Conservation (phyloP, 2,329 filamentous ascomycete species). For the Ambrosiella xylebori region DNA sequence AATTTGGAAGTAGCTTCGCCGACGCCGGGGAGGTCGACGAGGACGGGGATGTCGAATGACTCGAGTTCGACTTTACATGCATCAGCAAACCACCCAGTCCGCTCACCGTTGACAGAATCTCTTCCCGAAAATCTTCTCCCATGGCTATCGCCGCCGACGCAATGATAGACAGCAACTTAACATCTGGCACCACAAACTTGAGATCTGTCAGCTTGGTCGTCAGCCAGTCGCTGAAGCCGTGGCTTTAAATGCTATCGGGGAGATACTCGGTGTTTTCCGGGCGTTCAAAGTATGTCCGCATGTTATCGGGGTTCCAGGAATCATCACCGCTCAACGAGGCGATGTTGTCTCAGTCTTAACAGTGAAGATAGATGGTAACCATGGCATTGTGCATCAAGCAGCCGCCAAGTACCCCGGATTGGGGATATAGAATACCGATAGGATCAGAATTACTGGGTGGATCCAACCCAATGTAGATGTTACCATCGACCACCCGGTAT, state of each 20-base stretch:
- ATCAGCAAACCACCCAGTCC: conserved; percentile 18
- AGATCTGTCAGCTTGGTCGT: conserved; percentile 13
- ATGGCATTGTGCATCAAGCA: conserved; percentile 21
- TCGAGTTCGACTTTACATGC: conserved; percentile 24
- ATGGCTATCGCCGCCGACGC: conserved; percentile 17
- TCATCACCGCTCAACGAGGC: conserved; percentile 25
- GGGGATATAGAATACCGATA: conserved; percentile 25
- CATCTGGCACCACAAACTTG: conserved; percentile 17
- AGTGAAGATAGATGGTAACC: conserved; percentile 18
- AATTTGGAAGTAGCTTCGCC: conserved; percentile 11
- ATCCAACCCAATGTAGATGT: conserved; percentile 16
- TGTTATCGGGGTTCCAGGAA: conserved; percentile 24
- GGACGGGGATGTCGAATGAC: conserved; percentile 25
- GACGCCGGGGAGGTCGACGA: conserved; percentile 29
- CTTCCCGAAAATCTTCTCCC: conserved; percentile 15
- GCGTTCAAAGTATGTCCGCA: conserved; percentile 25
- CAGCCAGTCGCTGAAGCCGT: conserved; percentile 26
- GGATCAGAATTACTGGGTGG: conserved; percentile 20
- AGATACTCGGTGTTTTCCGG: conserved; percentile 28
- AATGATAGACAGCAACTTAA: conserved; percentile 18
- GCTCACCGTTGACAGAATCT: conserved; percentile 15
- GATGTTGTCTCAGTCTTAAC: conserved; percentile 24
- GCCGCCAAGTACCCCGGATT: conserved; percentile 22
- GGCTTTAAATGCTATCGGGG: conserved; percentile 22
- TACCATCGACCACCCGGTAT: conserved; percentile 22